phyloP scores from a whole-genome alignment of 2,329 filamentous ascomycete genomes.

The Stachybotrys chlorohalonatus region DNA sequence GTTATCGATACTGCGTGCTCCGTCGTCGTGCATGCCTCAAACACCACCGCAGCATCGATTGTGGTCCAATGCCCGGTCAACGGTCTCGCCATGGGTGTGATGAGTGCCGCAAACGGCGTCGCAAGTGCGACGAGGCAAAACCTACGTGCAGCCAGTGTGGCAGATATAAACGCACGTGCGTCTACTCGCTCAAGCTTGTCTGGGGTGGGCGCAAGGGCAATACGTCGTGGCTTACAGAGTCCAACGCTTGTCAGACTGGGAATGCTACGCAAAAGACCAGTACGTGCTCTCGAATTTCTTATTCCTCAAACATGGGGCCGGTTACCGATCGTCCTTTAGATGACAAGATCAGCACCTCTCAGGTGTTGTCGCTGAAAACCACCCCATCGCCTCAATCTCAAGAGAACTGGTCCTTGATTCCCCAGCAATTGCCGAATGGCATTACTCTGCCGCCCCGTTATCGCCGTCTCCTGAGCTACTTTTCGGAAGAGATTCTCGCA shows the following conservation, averaged over 20 bases:
- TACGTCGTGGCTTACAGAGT: not conserved
- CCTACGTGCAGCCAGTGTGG: slow-evolving; percentile 14
- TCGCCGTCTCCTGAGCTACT: slow-evolving; percentile 12
- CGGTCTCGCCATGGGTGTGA: slow-evolving; percentile 17
- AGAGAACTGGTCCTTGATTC: slow-evolving; percentile 4
- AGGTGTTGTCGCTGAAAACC: not conserved
- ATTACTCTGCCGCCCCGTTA: slow-evolving; percentile 10
- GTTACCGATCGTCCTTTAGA: not conserved
- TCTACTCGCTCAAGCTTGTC: slow-evolving; percentile 13
- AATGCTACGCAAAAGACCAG: not conserved
- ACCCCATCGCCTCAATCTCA: not conserved
- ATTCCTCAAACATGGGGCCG: not conserved
- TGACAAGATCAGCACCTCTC: not conserved
- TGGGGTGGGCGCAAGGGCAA: slow-evolving; percentile 9
- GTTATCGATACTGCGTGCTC: too few species aligned
- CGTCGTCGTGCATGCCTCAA: too few species aligned
- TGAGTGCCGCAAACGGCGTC: slow-evolving; percentile 16
- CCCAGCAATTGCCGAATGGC: slow-evolving; percentile 13
- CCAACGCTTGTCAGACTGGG: not conserved
- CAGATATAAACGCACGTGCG: slow-evolving; percentile 8
- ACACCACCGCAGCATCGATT: not conserved
- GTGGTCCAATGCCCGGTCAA: slow-evolving; percentile 9
- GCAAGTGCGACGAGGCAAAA: slow-evolving; percentile 18
- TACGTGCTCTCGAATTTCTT: not conserved
- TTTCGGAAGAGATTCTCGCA: slow-evolving; percentile 13